Evolutionary conservation across 768 basidiomycete genomes (phyloP).

Genomic region (Termitomyces sp.): DNA sequence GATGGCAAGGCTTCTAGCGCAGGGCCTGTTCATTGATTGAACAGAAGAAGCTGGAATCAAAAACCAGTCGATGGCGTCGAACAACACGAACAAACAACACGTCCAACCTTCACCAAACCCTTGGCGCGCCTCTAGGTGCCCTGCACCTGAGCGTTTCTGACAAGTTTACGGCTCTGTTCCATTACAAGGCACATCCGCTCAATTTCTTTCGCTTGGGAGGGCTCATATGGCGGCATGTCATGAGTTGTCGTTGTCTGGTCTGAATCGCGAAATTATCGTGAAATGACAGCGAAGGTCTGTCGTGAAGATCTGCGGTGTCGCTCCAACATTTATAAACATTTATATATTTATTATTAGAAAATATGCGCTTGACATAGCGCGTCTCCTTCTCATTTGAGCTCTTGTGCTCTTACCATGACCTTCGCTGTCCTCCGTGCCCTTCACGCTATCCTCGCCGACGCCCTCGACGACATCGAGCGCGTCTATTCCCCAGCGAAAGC

Average conservation of each 20-base stretch:
- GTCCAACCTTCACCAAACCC: slow-evolving; percentile 2
- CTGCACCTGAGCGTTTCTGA: slow-evolving; percentile 10
- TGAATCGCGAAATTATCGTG: slow-evolving; percentile 13
- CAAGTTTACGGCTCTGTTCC: slow-evolving; percentile 16
- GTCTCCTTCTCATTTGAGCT: slow-evolving; percentile 1
- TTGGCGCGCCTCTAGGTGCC: slow-evolving; percentile 2
- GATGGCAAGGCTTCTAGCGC: slow-evolving; percentile 15
- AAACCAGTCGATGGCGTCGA: not conserved
- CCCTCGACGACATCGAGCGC: slow-evolving; percentile 65
- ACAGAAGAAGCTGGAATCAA: not conserved
- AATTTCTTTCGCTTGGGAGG: not conserved
- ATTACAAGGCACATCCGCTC: not conserved
- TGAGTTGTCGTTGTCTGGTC: slow-evolving; percentile 4
- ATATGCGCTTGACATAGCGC: not conserved
- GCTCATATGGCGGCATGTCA: not conserved
- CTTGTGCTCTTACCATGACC: slow-evolving; percentile 40
- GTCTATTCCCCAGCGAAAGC: slow-evolving; percentile 40
- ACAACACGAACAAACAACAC: slow-evolving; percentile 17
- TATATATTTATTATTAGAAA: slow-evolving; percentile 17
- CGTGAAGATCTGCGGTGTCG: slow-evolving; percentile 19
- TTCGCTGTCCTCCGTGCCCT: slow-evolving; percentile 64
- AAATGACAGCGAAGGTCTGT: slow-evolving; percentile 20
- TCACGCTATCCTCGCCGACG: slow-evolving; percentile 64
- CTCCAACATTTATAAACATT: slow-evolving; percentile 3
- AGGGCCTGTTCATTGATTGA: slow-evolving; percentile 11